Base-by-base conservation (phyloP, 1,139 yeast species). In the Geotrichum siamense region DNA sequence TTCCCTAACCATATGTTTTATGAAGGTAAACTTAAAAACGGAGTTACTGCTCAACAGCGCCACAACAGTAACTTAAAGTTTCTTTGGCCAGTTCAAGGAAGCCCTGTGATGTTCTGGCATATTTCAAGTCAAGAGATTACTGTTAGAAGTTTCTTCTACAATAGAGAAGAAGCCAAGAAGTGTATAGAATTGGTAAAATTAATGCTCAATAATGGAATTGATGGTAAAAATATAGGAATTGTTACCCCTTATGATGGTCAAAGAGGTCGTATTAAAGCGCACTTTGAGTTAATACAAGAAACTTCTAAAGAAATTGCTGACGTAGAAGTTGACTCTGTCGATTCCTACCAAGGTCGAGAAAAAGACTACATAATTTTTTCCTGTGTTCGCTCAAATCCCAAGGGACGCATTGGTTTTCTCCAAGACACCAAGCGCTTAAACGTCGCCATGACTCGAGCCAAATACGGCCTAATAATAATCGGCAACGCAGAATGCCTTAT, bases 341-440 rank as follows among this genome's bases (percentile, higher is more conserved):
- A 91, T 70, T 98, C 97, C 1, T 91, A 87, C 60, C 98, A 91
- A 68, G 98, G 98, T 54, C 97, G 91, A 62, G 98, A 91, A 59
- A 91, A 89, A 61, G 97, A 91, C 53, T 79, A 91, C 43, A 85
- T 91, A 51, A 77, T 91, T 37, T 80, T 91, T 71, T 87, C 97
- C 0, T 89, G 97, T 75, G 98, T 91, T 5, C 74, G 98, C 57
- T 94, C 96, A 2, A 78, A 77, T 58, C 76, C 74, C 13, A 60
- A 60, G 8, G 51, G 55, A 12, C 59, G 64, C 3, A 89, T 89
- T 51, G 97, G 97, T 20, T 89, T 89, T 63, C 74, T 89, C 61
- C 80, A 82, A 50, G 97, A 89, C 64, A 71, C 80, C 31, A 74
- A 96, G 52, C 82, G 96, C 68, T 83, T 89, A 95, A 89, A 89